phyloP scores from a whole-genome alignment of 2,329 filamentous ascomycete species.

The Exophiala viscosa region DNA sequence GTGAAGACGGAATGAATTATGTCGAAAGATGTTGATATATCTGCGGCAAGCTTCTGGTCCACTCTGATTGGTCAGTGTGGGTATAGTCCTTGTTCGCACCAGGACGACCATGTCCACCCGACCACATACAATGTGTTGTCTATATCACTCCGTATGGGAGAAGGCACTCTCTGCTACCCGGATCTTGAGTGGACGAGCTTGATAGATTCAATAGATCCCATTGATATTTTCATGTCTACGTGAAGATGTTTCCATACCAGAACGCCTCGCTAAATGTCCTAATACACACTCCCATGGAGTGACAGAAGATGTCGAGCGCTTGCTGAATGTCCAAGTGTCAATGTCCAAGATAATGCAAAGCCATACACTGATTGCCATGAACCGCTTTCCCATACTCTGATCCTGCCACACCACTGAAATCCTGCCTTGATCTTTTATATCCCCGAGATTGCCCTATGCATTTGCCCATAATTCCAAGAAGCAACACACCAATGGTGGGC shows the following conservation, averaged over 20 bases:
- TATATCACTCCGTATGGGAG: neutral
- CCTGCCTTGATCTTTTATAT: too few species aligned
- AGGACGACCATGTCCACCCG: too few species aligned
- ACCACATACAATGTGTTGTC: too few species aligned
- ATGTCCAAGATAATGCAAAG: neutral
- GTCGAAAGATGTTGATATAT: neutral
- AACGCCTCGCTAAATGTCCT: constrained; percentile 18
- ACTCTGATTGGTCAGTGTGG: constrained; percentile 2
- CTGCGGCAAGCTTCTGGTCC: neutral
- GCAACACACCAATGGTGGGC: too few species aligned
- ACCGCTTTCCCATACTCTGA: too few species aligned
- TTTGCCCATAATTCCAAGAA: too few species aligned
- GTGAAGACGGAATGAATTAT: neutral
- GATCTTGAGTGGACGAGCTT: neutral
- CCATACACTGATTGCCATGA: too few species aligned
- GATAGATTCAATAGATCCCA: neutral
- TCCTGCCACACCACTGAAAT: too few species aligned
- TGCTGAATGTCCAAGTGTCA: neutral
- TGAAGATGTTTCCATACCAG: neutral
- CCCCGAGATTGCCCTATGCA: too few species aligned
- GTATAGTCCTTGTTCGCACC: too few species aligned
- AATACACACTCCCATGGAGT: neutral
- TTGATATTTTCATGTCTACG: too few species aligned
- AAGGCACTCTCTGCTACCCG: neutral
- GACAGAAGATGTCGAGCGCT: too few species aligned